These are phyloP conservation scores for Tricharina praecox DNA, from an alignment of 495 filamentous ascomycete genomes.

Conservation along the genomic window DNA sequence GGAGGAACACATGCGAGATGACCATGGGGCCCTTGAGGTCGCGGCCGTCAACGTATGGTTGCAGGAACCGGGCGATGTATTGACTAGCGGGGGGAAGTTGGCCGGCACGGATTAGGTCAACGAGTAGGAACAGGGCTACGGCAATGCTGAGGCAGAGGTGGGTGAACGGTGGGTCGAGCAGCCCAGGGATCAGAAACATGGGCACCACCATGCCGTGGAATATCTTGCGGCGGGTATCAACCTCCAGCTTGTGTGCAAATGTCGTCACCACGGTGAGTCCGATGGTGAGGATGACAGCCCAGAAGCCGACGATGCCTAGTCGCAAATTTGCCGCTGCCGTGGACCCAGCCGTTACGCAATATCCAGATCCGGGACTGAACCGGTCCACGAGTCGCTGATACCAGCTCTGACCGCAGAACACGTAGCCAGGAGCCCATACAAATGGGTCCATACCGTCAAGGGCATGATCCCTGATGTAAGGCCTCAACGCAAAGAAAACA, in stretches of 20 bases:
- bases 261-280: conserved; percentile 59
- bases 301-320: conserved; percentile 61
- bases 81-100: conserved; percentile 78
- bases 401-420: conserved; percentile 59
- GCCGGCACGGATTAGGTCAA: conserved; percentile 75
- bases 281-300: conserved; percentile 43
- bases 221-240: conserved; percentile 93
- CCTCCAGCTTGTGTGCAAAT: conserved; percentile 55
- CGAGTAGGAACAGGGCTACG: conserved; percentile 64
- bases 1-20: conserved; percentile 84
- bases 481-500: conserved; percentile 53
- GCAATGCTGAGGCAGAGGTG: conserved; percentile 59
- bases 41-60: conserved; percentile 85
- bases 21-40: conserved; percentile 89
- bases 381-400: conserved; percentile 28
- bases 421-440: conserved; percentile 79
- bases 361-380: conserved; percentile 15
- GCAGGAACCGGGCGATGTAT: conserved; percentile 66
- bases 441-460: conserved; percentile 62
- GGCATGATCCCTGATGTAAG: conserved; percentile 47
- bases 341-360: conserved; percentile 20
- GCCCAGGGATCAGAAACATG: conserved; percentile 78
- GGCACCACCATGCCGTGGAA: conserved; percentile 97
- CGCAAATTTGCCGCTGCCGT: conserved; percentile 48
- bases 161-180: conserved; percentile 68